Percentiles rank a stretch among this genome's conserved stretches.
Evolutionary conservation across 1,284 basidiomycete species (phyloP).

Genomic region (Peniophora sp.): DNA sequence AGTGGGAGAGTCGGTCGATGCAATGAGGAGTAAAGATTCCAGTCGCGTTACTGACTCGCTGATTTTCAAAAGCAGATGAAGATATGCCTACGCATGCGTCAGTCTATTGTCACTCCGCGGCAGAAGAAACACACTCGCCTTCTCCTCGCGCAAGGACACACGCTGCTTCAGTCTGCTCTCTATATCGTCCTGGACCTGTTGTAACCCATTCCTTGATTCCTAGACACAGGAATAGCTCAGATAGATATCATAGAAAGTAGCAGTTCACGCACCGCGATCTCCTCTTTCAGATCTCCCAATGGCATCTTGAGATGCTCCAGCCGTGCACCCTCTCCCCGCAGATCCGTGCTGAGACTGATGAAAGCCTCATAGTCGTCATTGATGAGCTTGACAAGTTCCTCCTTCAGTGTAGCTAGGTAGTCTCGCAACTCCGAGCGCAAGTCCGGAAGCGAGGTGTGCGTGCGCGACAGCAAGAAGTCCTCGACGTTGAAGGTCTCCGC

Average conservation of each 20-base stretch:
- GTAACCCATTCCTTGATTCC: constrained; percentile 59
- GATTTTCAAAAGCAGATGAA: constrained; percentile 81
- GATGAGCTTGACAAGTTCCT: constrained; percentile 91
- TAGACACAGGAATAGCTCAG: not conserved
- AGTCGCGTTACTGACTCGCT: constrained; percentile 81
- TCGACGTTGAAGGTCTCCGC: constrained; percentile 75
- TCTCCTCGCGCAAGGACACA: constrained; percentile 73
- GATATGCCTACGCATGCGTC: constrained; percentile 47
- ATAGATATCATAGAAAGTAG: not conserved
- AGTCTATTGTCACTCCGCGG: too few relatives aligned
- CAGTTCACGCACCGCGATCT: constrained; percentile 68
- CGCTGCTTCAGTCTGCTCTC: constrained; percentile 72
- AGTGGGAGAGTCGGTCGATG: constrained; percentile 34
- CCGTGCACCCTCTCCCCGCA: constrained; percentile 75
- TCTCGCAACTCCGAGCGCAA: constrained; percentile 81
- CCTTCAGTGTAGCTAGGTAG: constrained; percentile 78
- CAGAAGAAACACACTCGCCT: too few relatives aligned
- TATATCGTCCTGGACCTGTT: constrained; percentile 63
- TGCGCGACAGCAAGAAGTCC: constrained; percentile 81
- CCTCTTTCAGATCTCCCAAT: constrained; percentile 50
- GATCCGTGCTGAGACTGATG: constrained; percentile 87
- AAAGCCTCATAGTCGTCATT: constrained; percentile 98
- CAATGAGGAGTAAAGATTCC: constrained; percentile 71
- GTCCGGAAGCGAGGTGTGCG: constrained; percentile 82
- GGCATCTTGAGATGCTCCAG: constrained; percentile 63